These are phyloP conservation scores for Wickerhamomyces canadensis DNA, from an alignment of 805 yeast genomes.

Conservation along the genomic window DNA sequence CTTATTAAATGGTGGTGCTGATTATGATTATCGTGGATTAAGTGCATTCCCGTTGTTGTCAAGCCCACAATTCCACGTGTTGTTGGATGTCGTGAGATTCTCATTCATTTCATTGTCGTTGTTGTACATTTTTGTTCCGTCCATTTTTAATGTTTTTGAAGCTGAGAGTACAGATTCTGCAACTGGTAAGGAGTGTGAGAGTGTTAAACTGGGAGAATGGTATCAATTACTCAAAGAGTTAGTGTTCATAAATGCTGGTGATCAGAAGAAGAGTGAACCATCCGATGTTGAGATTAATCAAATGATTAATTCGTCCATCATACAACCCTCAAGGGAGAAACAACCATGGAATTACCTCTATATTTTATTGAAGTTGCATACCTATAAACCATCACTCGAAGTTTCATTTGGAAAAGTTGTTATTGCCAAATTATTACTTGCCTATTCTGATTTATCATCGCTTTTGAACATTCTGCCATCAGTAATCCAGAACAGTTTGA, in stretches of 20 bases:
- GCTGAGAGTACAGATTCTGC: no score
- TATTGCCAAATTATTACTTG: conserved; percentile 16
- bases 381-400: conserved; percentile 18
- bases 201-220: conserved; percentile 12
- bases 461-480: conserved; percentile 10
- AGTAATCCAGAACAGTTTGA: conserved; percentile 10
- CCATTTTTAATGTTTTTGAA: conserved; percentile 4
- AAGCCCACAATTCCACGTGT: conserved; percentile 23
- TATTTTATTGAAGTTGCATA: conserved; percentile 14
- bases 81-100: conserved; percentile 23
- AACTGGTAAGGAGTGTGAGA: no score
- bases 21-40: conserved; percentile 37
- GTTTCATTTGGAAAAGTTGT: conserved; percentile 21
- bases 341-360: conserved; percentile 9
- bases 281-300: conserved; percentile 15
- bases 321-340: conserved; percentile 1
- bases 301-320: conserved; percentile 14
- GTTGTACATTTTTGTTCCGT: conserved; percentile 16
- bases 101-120: conserved; percentile 22
- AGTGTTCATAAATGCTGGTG: conserved; percentile 19
- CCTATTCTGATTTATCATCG: conserved; percentile 16
- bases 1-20: conserved; percentile 23
- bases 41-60: conserved; percentile 35
- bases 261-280: conserved; percentile 7
- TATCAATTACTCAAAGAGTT: conserved; percentile 21